phyloP scores from a whole-genome alignment of 2,329 filamentous ascomycete genomes.

The Cladophialophora carrionii region DNA sequence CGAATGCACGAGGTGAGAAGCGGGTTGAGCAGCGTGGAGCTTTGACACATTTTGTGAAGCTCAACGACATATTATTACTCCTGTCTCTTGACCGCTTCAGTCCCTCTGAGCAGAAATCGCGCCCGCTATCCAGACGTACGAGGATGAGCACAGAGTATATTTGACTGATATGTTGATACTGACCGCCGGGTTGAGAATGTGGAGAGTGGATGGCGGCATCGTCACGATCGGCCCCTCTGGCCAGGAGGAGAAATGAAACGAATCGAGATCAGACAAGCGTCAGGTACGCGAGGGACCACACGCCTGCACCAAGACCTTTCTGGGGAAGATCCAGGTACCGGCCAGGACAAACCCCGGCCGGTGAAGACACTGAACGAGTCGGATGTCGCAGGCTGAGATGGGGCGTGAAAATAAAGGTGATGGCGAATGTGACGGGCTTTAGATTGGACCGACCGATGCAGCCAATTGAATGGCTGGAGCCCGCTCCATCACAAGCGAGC shows the following conservation, averaged over 20 bases:
- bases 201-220: slow-evolving; percentile 26
- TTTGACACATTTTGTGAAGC: background rate
- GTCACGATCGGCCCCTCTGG: slow-evolving; percentile 4
- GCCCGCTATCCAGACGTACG: background rate
- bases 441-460: background rate
- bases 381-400: background rate
- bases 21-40: slow-evolving; percentile 1
- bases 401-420: slow-evolving; percentile 9
- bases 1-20: slow-evolving; percentile 1
- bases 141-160: background rate
- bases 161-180: slow-evolving; percentile 16
- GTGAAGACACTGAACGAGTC: background rate
- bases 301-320: slow-evolving; percentile 8
- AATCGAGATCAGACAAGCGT: slow-evolving; percentile 10
- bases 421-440: slow-evolving; percentile 11
- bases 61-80: background rate
- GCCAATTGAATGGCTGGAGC: background rate
- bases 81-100: background rate
- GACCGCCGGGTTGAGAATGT: slow-evolving; percentile 25
- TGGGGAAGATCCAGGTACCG: slow-evolving; percentile 19
- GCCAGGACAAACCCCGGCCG: background rate
- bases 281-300: slow-evolving; percentile 6
- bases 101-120: background rate
- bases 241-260: slow-evolving; percentile 2
- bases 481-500: slow-evolving; percentile 5